These are phyloP conservation scores for Pythium insidiosum DNA, from an alignment of 352 stramenopile genomes.

Conservation along the genomic window DNA sequence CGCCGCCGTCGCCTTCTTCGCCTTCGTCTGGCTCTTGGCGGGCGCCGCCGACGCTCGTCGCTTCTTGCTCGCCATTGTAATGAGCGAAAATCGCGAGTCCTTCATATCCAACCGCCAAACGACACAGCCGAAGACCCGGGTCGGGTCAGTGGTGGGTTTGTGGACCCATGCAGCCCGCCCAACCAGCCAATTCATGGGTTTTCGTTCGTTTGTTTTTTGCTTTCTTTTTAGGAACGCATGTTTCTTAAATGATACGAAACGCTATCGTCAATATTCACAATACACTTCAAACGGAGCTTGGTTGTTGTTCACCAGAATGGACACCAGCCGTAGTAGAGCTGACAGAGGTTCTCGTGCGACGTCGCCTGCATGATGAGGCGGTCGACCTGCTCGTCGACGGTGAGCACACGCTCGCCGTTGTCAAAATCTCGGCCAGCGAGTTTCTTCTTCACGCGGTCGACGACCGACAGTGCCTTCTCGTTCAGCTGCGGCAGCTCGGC, in stretches of 20 bases:
- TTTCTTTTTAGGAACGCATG: no score
- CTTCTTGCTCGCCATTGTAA: slow-evolving; percentile 14
- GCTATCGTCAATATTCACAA: no score
- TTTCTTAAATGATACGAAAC: no score
- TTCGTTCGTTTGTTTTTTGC: no score
- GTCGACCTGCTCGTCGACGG: slow-evolving; percentile 93
- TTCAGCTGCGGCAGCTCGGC: slow-evolving; percentile 76
- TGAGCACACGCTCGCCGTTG: slow-evolving; percentile 70
- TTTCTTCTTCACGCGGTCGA: slow-evolving; percentile 99
- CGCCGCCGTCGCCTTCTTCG: slow-evolving; percentile 1
- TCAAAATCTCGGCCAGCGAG: slow-evolving; percentile 97
- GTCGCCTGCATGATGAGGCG: slow-evolving; percentile 98
- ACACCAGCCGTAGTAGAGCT: slow-evolving; percentile 99
- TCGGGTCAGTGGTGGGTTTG: no score
- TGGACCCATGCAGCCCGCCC: no score
- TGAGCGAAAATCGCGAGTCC: no score
- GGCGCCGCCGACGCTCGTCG: slow-evolving; percentile 6
- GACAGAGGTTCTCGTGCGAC: slow-evolving; percentile 98
- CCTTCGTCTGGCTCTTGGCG: slow-evolving; percentile 2
- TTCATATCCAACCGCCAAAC: slow-evolving; percentile 8
- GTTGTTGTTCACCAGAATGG: slow-evolving; percentile 90
- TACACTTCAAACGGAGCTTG: no score
- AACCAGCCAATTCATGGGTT: no score
- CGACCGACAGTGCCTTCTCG: slow-evolving; percentile 92
- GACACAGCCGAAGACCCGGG: no score